Evolutionary conservation across 805 yeast genomes (phyloP), one percentile per base, ranked within the genome.

Genomic region (Wickerhamiella sorbophila): DNA sequence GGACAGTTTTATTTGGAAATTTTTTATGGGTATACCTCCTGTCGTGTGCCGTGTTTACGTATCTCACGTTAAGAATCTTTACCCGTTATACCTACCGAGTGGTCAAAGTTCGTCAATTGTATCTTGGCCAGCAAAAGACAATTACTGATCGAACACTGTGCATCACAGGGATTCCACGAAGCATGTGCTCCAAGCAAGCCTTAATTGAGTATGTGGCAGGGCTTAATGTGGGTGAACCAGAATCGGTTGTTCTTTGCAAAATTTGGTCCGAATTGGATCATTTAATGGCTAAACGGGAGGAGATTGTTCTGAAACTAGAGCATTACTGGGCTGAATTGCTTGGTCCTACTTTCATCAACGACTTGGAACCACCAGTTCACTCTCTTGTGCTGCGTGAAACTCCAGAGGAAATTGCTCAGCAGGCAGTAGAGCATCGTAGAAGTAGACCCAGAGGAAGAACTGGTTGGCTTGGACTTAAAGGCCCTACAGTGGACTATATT

Each of bases 121-220:
- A 82, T 54, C 64, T 88, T 48, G 96, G 97, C 0, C 72, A 71
- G 48, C 96, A 87, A 57, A 80, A 80, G 56, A 78, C 94, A 8
- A 70, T 88, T 44, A 84, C 97, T 0, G 97, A 88, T 65, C 70
- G 95, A 56, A 91, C 97, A 1, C 78, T 91, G 33, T 66, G 88
- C 44, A 58, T 88, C 12, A 76, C 88, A 31, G 97, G 97, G 0
- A 84, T 88, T 4, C 96, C 97, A 0, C 78, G 82, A 0, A 76
- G 77, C 36, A 62, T 87, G 33, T 68, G 96, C 40, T 77, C 75
- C 43, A 86, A 77, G 50, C 68, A 69, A n/a, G 75, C 73, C 12
- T 61, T 88, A 50, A 77, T 73, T 43, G 70, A 75, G 31, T 91
- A 84, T 53, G 77, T 88, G 20, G 91, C 85, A 52, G 70, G 72